Percentiles rank a stretch among this genome's conserved stretches.
Evolutionary conservation across 2,329 filamentous ascomycete genomes (phyloP).

Genomic region (Falciphora oryzae): DNA sequence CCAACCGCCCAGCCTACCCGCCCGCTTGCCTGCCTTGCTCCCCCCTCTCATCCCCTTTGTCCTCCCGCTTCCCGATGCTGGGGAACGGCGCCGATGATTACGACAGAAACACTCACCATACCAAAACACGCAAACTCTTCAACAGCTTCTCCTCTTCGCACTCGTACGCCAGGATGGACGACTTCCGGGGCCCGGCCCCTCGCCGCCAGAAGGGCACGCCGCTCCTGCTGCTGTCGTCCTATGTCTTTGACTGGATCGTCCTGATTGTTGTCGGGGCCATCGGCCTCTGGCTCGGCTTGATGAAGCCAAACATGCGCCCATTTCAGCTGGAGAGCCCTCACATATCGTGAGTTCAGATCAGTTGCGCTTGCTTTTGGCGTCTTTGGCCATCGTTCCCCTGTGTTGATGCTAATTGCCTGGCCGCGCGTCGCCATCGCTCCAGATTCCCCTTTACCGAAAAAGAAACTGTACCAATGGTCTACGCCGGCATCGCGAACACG

Average conservation of each 20-base stretch:
- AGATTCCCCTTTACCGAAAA: constrained; percentile 64
- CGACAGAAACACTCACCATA: background rate
- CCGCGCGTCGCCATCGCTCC: background rate
- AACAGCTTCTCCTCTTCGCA: constrained; percentile 1
- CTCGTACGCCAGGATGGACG: constrained; percentile 28
- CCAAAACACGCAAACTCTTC: background rate
- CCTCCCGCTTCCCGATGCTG: constrained; percentile 1
- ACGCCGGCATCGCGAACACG: constrained; percentile 59
- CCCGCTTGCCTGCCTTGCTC: background rate
- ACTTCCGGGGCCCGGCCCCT: constrained; percentile 1
- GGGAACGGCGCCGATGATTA: background rate
- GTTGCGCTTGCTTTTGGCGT: background rate
- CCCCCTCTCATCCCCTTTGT: background rate
- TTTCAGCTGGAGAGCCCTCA: constrained; percentile 68
- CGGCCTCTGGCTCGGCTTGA: constrained; percentile 51
- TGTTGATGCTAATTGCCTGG: background rate
- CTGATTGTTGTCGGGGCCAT: constrained; percentile 54
- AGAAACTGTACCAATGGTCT: constrained; percentile 65
- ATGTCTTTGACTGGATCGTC: constrained; percentile 69
- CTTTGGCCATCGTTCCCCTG: background rate
- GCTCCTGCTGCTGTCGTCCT: constrained; percentile 51
- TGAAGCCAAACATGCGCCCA: constrained; percentile 60
- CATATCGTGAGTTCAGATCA: constrained; percentile 55
- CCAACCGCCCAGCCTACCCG: background rate
- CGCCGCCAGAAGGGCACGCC: constrained; percentile 20